Evolutionary conservation across 163 green algal genomes (phyloP).

Genomic region (Coccomyxa subellipsoidea): DNA sequence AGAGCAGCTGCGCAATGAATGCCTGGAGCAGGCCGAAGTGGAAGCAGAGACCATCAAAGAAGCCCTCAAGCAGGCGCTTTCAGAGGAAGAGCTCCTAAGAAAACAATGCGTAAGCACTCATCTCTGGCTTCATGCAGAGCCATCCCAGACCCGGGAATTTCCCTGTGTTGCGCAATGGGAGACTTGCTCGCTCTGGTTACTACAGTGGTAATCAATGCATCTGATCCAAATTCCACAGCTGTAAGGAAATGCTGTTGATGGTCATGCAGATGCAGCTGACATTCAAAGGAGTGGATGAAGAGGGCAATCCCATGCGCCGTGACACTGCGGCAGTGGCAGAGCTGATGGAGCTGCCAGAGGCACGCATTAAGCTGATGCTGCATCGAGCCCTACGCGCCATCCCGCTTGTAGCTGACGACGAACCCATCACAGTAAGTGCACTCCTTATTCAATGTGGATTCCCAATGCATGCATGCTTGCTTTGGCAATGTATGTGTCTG

Average conservation of each 20-base stretch:
- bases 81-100: not conserved
- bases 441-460: no score
- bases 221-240: not conserved
- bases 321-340: not conserved
- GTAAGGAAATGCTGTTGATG: not conserved
- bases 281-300: not conserved
- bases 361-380: not conserved
- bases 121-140: constrained; percentile 4
- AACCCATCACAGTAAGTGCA: constrained; percentile 26
- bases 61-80: not conserved
- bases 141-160: no score
- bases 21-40: not conserved
- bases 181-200: no score
- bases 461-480: no score
- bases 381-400: constrained; percentile 14
- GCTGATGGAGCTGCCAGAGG: not conserved
- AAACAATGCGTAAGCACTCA: not conserved
- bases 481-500: no score
- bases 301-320: not conserved
- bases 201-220: not conserved
- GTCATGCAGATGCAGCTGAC: not conserved
- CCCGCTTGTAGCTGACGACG: constrained; percentile 19
- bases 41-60: not conserved
- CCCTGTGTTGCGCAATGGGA: no score
- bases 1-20: not conserved